phyloP scores from a whole-genome alignment of 441 rosid species.

The Croton laevigatus region DNA sequence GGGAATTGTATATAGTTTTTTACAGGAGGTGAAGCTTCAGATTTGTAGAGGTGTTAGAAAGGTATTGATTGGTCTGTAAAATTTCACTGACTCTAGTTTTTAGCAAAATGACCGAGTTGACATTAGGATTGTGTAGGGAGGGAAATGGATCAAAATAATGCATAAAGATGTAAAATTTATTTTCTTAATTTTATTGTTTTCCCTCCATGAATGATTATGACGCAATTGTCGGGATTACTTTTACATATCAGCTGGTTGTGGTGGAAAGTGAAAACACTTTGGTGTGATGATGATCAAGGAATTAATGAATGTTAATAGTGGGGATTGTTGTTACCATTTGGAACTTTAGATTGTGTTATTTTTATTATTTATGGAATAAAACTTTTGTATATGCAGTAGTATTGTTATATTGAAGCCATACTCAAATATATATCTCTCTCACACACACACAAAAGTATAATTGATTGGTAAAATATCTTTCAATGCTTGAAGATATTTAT shows the following conservation, averaged over 20 bases:
- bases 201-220: background rate
- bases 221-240: background rate
- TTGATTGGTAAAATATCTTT: too few species aligned
- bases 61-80: conserved; percentile 32
- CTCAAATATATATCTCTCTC: too few species aligned
- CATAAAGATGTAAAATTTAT: background rate
- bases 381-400: background rate
- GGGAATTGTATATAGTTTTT: conserved; percentile 36
- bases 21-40: conserved; percentile 23
- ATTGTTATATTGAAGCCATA: too few species aligned
- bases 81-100: conserved; percentile 22
- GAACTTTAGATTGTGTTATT: background rate
- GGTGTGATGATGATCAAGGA: conserved; percentile 5
- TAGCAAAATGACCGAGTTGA: conserved; percentile 15
- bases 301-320: background rate
- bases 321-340: background rate
- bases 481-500: too few species aligned
- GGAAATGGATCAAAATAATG: conserved; percentile 8
- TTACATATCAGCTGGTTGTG: background rate
- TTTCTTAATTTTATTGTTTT: background rate
- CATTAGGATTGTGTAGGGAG: conserved; percentile 20
- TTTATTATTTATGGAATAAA: too few species aligned
- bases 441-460: too few species aligned
- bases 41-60: conserved; percentile 14
- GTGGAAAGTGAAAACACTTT: background rate